Base-by-base conservation (phyloP, 257 asterid species). In the Euphrasia confusa region DNA sequence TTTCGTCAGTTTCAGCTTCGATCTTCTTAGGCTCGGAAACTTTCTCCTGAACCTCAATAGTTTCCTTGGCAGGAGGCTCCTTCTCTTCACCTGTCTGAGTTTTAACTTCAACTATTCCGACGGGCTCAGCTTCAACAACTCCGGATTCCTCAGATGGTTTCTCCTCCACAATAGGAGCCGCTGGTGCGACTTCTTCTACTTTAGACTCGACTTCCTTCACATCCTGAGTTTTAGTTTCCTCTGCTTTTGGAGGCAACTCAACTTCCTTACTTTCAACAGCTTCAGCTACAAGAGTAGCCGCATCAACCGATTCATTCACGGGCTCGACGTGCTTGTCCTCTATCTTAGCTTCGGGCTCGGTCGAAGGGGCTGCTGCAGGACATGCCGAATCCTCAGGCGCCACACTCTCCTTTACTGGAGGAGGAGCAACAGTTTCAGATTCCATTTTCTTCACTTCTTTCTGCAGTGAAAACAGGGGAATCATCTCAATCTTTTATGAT, bases 381-480 rank as follows among this genome's bases (percentile, higher is more conserved):
- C 61, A 61, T 12, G 65, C 28, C 14, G 79, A 17, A 58, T 69
- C 81, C 58, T 68, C 81, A 12, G 72, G 58, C 68, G 37, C 77
- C 58, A 48, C 67, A 18, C 61, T 67, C 55, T 53, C 88, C 64
- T 73, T 74, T 1, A 68, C 65, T 2, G 61, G 72, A 57, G 76
- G 28, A 58, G 61, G 74, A 57, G 76, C 21, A 58, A 63, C 79
- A 53, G 7, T 61, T 45, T 73, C 80, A 49, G 56, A 70, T 65
- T 73, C 87, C 65, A 68, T 80, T 71, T 75, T 80, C 49, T 63
- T 59, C 44, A 48, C 68, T 54, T 82, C 78, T 77, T 84, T 82
- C 94, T 82, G 83, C 72, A 53, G 27, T 21, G 17, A 37, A 7
- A 48, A 8, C 58, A 54, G 18, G 58, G 49, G 5, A 55, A n/a